Evolutionary conservation across 2,329 filamentous ascomycete species (phyloP).

Genomic region (Cercospora sp.): DNA sequence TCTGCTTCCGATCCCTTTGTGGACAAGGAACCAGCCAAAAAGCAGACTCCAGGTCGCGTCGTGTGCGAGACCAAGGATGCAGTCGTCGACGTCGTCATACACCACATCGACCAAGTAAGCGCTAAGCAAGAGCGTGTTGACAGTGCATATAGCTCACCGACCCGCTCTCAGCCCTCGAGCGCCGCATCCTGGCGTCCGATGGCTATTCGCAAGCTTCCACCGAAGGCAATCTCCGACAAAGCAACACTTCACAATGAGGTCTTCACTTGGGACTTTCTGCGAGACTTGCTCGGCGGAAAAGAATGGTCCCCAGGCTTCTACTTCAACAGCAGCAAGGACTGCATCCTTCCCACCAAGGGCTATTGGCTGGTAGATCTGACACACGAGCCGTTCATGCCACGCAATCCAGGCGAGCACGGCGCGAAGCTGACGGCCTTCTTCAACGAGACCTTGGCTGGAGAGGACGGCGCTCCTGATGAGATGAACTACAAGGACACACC

Average conservation of each 20-base stretch:
- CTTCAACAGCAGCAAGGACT: conserved; percentile 34
- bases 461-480: conserved; percentile 22
- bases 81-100: background rate
- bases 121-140: background rate
- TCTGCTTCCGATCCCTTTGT: conserved; percentile 4
- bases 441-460: conserved; percentile 40
- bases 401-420: conserved; percentile 45
- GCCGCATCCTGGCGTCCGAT: conserved; percentile 39
- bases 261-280: conserved; percentile 44
- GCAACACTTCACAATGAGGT: conserved; percentile 29
- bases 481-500: conserved; percentile 43
- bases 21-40: conserved; percentile 9
- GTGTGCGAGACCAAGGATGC: conserved; percentile 5
- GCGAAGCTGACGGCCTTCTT: conserved; percentile 51
- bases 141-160: background rate
- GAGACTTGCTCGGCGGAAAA: conserved; percentile 40
- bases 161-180: background rate
- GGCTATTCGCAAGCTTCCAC: conserved; percentile 39
- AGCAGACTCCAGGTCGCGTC: background rate
- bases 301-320: conserved; percentile 46
- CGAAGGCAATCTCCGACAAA: conserved; percentile 18
- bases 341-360: conserved; percentile 36
- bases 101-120: background rate
- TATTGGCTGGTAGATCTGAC: conserved; percentile 46
- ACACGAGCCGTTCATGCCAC: conserved; percentile 46